Evolutionary conservation across 140 eudicot species (phyloP), one percentile per base, ranked within the genome.

Genomic region (Cichorium intybus): DNA sequence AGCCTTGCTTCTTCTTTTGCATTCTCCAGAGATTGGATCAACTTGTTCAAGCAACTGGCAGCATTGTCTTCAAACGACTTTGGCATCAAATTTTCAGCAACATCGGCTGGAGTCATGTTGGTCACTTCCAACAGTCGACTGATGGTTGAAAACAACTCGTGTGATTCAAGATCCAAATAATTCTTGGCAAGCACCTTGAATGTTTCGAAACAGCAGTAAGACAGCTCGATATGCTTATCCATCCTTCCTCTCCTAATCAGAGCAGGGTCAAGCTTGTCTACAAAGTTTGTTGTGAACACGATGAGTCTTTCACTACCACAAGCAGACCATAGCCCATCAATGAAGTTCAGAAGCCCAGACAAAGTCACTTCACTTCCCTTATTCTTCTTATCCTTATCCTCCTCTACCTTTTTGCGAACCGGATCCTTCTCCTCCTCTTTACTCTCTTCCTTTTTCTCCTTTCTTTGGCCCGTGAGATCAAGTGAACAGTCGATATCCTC

Each of bases 401-500:
- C 45, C 24, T 55, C 65, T 0, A 0, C 45, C n/a, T n/a, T n/a
- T n/a, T n/a, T n/a, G n/a, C n/a, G n/a, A n/a, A n/a, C n/a, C n/a
- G n/a, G n/a, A n/a, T n/a, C n/a, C n/a, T 33, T 10, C 0, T 71
- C 48, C 12, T 45, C 17, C 5, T 60, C 72, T 5, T 64, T 52
- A 27, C 56, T 33, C 12, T 58, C 31, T 34, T 71, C 50, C 37
- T 35, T 61, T 37, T 76, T 71, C 28, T 71, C 29, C 45, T 51
- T 69, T 47, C 79, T 28, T 5, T 60, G 71, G 0, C 75, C 82
- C 1, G 75, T 66, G 7, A 77, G 64, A 53, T 77, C 78, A 20
- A 61, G 70, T 9, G 79, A 72, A 47, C 83, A 78, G 21, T 78
- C 83, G n/a, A 78, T 66, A 24, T 78, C 79, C 57, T 72, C 79